Evolutionary conservation across 306 rosid species (phyloP).

Genomic region (Canavalia gladiata): DNA sequence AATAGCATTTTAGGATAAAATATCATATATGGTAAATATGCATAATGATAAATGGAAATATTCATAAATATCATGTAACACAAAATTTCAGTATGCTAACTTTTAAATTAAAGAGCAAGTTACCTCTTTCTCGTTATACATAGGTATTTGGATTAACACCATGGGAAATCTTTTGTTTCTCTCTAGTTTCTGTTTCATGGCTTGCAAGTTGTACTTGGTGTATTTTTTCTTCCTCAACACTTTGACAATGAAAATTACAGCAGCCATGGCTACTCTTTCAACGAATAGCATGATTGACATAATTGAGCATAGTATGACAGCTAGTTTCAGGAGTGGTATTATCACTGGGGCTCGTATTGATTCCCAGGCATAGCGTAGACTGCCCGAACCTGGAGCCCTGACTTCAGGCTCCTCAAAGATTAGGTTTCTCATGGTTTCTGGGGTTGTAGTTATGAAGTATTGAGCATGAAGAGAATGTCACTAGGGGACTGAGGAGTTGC

Average conservation of each 20-base stretch:
- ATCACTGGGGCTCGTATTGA: slow-evolving; percentile 57
- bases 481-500: slow-evolving; percentile 43
- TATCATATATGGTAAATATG: slow-evolving; percentile 28
- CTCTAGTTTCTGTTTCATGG: slow-evolving; percentile 56
- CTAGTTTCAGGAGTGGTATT: slow-evolving; percentile 59
- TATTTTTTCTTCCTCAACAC: slow-evolving; percentile 60
- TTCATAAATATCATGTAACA: slow-evolving; percentile 25
- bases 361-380: slow-evolving; percentile 61
- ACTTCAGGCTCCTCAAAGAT: slow-evolving; percentile 54
- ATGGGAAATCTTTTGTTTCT: slow-evolving; percentile 55
- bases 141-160: slow-evolving; percentile 70
- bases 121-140: slow-evolving; percentile 78
- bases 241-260: slow-evolving; percentile 54
- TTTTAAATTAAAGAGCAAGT: slow-evolving; percentile 26
- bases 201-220: slow-evolving; percentile 63
- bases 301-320: slow-evolving; percentile 56
- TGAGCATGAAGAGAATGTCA: slow-evolving; percentile 51
- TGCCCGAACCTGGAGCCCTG: slow-evolving; percentile 48
- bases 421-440: slow-evolving; percentile 57
- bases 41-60: background rate
- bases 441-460: slow-evolving; percentile 36
- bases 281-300: slow-evolving; percentile 68
- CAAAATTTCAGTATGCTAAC: slow-evolving; percentile 8
- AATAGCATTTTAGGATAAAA: slow-evolving; percentile 18
- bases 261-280: slow-evolving; percentile 63